Evolutionary conservation across 2,329 filamentous ascomycete genomes (phyloP).

Genomic region (Pleoardoris graminearum): DNA sequence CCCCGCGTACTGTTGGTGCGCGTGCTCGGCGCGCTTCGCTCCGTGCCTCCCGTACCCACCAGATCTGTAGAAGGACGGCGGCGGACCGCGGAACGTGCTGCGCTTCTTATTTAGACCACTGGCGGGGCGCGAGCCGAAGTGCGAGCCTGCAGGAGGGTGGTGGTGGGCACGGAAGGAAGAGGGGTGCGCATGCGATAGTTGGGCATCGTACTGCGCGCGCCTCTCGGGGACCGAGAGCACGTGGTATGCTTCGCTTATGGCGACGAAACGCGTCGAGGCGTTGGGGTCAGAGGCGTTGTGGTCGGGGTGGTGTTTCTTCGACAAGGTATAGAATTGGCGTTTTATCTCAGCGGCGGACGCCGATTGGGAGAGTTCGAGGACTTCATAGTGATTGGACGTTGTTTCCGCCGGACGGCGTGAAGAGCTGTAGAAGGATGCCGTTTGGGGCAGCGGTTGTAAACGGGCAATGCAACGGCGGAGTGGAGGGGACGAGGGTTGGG

Average conservation of each 20-base stretch:
- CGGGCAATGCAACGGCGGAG: constrained; percentile 13
- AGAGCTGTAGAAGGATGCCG: constrained; percentile 52
- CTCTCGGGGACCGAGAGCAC: constrained; percentile 73
- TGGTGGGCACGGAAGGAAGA: constrained; percentile 30
- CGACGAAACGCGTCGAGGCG: constrained; percentile 76
- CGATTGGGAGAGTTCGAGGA: constrained; percentile 69
- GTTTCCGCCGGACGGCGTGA: constrained; percentile 38
- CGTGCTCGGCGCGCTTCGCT: constrained; percentile 59
- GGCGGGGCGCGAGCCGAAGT: constrained; percentile 74
- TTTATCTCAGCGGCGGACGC: constrained; percentile 82
- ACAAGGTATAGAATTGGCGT: constrained; percentile 89
- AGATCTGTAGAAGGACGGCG: constrained; percentile 82
- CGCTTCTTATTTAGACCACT: constrained; percentile 79
- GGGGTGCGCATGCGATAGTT: constrained; percentile 52
- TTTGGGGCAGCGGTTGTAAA: constrained; percentile 7
- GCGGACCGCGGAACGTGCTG: constrained; percentile 78
- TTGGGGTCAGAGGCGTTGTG: constrained; percentile 75
- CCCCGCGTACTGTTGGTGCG: constrained; percentile 27
- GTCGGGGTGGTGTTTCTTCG: constrained; percentile 91
- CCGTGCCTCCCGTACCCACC: constrained; percentile 74
- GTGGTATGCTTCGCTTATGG: constrained; percentile 82
- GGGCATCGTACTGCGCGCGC: constrained; percentile 79
- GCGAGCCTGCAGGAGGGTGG: constrained; percentile 55
- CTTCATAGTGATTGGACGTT: constrained; percentile 73
- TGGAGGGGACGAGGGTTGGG: no score